Evolutionary conservation across 2,329 filamentous ascomycete species (phyloP), one percentile per base, ranked within the genome.

Genomic region (Stemphylium beticola): DNA sequence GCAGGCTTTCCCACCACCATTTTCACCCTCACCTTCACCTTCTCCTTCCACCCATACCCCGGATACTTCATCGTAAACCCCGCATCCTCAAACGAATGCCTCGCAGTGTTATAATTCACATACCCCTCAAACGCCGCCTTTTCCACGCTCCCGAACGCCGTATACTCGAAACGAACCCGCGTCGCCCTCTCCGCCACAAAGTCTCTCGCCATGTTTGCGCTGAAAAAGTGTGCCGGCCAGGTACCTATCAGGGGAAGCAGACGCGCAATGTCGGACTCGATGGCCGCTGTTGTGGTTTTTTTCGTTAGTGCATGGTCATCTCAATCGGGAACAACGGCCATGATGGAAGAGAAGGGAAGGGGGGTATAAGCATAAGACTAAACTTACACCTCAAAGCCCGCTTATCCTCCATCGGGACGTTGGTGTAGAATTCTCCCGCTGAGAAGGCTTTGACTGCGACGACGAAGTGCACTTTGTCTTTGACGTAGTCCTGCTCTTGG

Each of bases 401-500:
- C 45, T 9, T 48, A 14, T 61, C 49, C 0, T 34, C 37, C 15
- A 56, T 12, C 2, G 18, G 18, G 12, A 51, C 29, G n/a, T 53
- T 41, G 5, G 60, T 34, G 11, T 54, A 53, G 34, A 64, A 64
- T 29, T 58, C 49, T 4, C 52, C 51, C 10, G 51, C 24, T 5
- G 48, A 5, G 12, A 57, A 53, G 9, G 61, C 59, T 1, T 45
- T 50, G 7, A 40, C 18, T 4, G 61, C 61, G 12, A 64, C 52
- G 1, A 57, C 11, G 31, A 49, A 57, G 9, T 43, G 34, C 2
- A 49, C 51, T 7, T 31, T 55, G 34, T 60, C 43, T 15, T 55
- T 49, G 22, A 62, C 24, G 3, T 48, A 40, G 4, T 51, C 41
- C 15, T 33, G 8, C 11, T 40, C 22, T 7, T 20, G 11, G 6